Evolutionary conservation across 495 filamentous ascomycete genomes (phyloP).

Genomic region (Podospora fimiseda): DNA sequence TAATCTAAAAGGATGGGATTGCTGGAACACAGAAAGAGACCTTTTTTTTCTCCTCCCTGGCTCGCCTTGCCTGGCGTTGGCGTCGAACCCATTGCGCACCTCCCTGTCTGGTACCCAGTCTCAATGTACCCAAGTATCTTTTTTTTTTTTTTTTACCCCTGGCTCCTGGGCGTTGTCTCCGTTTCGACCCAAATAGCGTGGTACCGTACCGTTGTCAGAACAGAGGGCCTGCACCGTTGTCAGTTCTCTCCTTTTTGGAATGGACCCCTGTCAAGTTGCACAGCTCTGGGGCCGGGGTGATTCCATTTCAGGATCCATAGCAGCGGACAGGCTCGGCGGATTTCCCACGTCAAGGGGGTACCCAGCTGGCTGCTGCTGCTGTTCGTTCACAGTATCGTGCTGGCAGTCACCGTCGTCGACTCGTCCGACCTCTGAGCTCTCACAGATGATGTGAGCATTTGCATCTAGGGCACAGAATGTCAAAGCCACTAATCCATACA

Average conservation of each 20-base stretch:
- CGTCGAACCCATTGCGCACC: slow-evolving; percentile 18
- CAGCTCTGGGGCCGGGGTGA: slow-evolving; percentile 11
- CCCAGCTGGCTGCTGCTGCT: slow-evolving; percentile 6
- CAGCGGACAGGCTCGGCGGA: slow-evolving; percentile 22
- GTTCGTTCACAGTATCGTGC: not conserved
- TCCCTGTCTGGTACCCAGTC: slow-evolving; percentile 19
- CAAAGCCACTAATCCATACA: too few species aligned
- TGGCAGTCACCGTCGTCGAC: slow-evolving; percentile 10
- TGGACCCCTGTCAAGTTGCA: slow-evolving; percentile 6
- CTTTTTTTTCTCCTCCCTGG: slow-evolving; percentile 19
- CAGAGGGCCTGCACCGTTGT: slow-evolving; percentile 11
- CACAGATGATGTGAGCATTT: slow-evolving; percentile 12
- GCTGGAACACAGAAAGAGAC: slow-evolving; percentile 14
- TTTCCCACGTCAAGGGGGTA: slow-evolving; percentile 17
- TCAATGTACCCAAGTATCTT: slow-evolving; percentile 20
- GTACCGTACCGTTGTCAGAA: slow-evolving; percentile 13
- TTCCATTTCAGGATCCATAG: slow-evolving; percentile 19
- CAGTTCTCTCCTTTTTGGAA: slow-evolving; percentile 10
- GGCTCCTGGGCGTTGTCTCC: slow-evolving; percentile 17
- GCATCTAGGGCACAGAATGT: slow-evolving; percentile 1
- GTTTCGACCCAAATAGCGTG: slow-evolving; percentile 18
- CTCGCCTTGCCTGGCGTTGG: slow-evolving; percentile 20
- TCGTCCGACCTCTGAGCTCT: too few species aligned
- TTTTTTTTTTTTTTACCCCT: too few species aligned
- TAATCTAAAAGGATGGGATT: slow-evolving; percentile 28